Evolutionary conservation across 2,329 filamentous ascomycete genomes (phyloP).

Genomic region (Claviceps digitariae): DNA sequence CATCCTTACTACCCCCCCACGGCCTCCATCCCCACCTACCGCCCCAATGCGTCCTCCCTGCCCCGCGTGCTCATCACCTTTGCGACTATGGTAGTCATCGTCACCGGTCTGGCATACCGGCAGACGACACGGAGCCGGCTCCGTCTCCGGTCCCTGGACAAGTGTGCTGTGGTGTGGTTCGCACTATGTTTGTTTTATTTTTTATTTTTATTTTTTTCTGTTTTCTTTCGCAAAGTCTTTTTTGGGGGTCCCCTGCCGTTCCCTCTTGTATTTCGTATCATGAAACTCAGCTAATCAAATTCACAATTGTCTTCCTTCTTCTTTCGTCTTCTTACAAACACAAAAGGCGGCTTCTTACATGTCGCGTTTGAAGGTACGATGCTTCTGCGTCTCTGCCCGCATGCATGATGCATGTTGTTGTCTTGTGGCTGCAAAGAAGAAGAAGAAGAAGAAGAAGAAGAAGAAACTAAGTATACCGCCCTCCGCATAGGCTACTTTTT

Average conservation of each 20-base stretch:
- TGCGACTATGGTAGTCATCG: conserved; percentile 21
- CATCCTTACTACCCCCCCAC: conserved; percentile 39
- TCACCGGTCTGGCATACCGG: conserved; percentile 19
- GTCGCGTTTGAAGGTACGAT: conserved; percentile 62
- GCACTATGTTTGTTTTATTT: conserved; percentile 31
- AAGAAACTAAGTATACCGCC: not conserved
- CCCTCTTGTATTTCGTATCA: not conserved
- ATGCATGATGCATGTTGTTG: too few relatives aligned
- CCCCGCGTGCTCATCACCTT: conserved; percentile 22
- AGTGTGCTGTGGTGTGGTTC: conserved; percentile 39
- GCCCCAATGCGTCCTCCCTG: conserved; percentile 29
- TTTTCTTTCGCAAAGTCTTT: not conserved
- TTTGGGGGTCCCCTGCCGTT: not conserved
- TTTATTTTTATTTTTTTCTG: not conserved
- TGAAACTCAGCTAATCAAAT: not conserved
- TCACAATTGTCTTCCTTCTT: not conserved
- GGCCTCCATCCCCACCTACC: conserved; percentile 29
- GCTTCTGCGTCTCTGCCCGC: not conserved
- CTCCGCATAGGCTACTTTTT: conserved; percentile 54
- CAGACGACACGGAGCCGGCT: conserved; percentile 11
- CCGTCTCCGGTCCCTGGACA: conserved; percentile 20
- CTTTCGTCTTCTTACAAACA: not conserved
- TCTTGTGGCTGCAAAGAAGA: too few relatives aligned
- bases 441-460: not conserved
- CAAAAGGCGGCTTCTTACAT: conserved; percentile 55